A percentile compares a stretch with the other conserved stretches of the same genome.
phyloP scores from a whole-genome alignment of 2,329 filamentous ascomycete genomes.

The Trichoderma sp. region DNA sequence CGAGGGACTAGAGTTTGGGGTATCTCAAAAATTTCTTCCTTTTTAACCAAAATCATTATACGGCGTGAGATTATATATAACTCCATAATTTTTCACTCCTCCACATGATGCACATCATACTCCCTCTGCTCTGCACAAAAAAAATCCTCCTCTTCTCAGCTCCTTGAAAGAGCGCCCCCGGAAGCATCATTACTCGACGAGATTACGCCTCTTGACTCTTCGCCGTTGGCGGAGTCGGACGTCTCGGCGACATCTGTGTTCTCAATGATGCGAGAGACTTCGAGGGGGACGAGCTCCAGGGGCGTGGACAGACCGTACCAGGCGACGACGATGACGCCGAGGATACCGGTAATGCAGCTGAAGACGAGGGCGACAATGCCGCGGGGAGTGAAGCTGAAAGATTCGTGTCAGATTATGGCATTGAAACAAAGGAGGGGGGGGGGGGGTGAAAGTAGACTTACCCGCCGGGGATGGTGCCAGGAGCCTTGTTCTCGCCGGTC shows the following conservation, averaged over 20 bases:
- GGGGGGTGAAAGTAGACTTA: conserved; percentile 30
- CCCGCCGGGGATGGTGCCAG: conserved; percentile 59
- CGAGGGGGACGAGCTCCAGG: conserved; percentile 18
- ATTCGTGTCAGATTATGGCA: neutral
- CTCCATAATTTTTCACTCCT: neutral
- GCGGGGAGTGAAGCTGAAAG: conserved; percentile 58
- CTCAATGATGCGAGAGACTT: conserved; percentile 18
- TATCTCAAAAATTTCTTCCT: conserved; percentile 10
- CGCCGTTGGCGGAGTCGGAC: neutral
- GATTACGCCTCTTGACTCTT: neutral
- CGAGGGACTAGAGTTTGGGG: neutral
- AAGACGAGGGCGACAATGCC: conserved; percentile 75
- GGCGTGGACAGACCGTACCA: conserved; percentile 55
- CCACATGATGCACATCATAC: neutral
- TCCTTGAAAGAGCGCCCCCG: neutral
- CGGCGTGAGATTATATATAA: neutral
- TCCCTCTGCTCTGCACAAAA: neutral
- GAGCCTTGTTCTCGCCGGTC: conserved; percentile 54
- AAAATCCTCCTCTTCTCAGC: neutral
- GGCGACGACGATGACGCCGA: conserved; percentile 64
- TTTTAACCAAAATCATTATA: neutral
- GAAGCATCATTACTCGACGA: neutral
- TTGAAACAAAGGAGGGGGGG: neutral
- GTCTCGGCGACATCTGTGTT: neutral
- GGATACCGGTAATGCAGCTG: conserved; percentile 63